A percentile compares a stretch with the other conserved stretches of the same genome.
phyloP scores from a whole-genome alignment of 1,139 yeast species.

The Kodamaea suecica region DNA sequence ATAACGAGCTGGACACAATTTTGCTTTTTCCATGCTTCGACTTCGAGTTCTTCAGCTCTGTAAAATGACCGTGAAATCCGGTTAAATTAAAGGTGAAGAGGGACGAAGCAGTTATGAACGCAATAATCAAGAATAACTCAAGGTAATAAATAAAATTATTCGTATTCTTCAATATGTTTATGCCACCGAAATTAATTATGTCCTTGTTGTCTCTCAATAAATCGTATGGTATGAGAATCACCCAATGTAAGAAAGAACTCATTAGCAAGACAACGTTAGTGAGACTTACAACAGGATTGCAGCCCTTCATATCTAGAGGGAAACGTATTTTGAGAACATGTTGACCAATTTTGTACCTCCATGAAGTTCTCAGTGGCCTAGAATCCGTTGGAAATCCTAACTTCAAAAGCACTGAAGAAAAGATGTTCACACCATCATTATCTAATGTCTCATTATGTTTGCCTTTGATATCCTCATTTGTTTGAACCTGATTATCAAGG shows the following conservation, averaged over 20 bases:
- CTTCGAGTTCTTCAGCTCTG: conserved; percentile 3
- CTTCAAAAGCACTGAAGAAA: conserved; percentile 27
- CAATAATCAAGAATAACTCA: conserved; percentile 28
- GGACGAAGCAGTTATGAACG: conserved; percentile 28
- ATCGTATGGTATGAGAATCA: conserved; percentile 25
- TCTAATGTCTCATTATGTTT: conserved; percentile 3
- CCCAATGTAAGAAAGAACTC: conserved; percentile 26
- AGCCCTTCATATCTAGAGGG: conserved; percentile 18
- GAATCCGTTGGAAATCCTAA: conserved; percentile 15
- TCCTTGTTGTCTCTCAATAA: conserved; percentile 19
- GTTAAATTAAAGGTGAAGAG: conserved; percentile 28
- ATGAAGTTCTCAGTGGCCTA: conserved; percentile 21
- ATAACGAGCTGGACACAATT: conserved; percentile 8
- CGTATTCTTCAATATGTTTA: conserved; percentile 17
- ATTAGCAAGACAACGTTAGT: conserved; percentile 19
- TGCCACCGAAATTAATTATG: conserved; percentile 17
- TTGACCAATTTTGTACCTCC: conserved; percentile 33
- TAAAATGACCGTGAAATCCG: conserved; percentile 9
- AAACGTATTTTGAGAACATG: conserved; percentile 32
- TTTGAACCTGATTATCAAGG: conserved; percentile 17
- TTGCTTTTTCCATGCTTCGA: neutral
- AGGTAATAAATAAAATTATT: conserved; percentile 30
- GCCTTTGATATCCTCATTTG: conserved; percentile 4
- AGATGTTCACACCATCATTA: conserved; percentile 23
- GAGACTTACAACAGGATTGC: conserved; percentile 6